Base-by-base conservation (phyloP, 768 basidiomycete species). In the Naganishia kalamii region DNA sequence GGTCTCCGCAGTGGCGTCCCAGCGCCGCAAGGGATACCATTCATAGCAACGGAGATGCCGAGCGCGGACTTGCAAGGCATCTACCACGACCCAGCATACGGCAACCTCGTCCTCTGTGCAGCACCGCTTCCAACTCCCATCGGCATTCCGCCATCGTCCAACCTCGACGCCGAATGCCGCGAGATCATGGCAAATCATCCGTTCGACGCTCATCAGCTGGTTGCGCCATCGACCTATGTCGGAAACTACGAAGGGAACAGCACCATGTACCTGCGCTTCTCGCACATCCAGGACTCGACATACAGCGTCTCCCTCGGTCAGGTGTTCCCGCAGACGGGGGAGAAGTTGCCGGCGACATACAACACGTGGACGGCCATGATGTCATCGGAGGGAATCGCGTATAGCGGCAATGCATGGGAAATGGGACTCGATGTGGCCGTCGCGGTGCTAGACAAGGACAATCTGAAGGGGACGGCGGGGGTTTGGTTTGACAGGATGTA, bases 71-170 rank as follows among this genome's bases (percentile, higher is more conserved):
- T 69, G 41, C n/a, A 47, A 2, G 68, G 68, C 4, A 43, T 21
- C 15, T 69, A 69, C 54, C 29, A 29, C 40, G 50, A 69, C 60
- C 12, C 37, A 3, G 68, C 41, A 3, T 65, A 65, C 51, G 68
- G 63, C 2, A n/a, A 43, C 7, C 11, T 69, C 21, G 47, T 48
- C 21, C 50, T 65, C 17, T 64, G 64, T 48, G 21, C 15, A n/a
- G n/a, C 40, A 41, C 19, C 40, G 11, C 11, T 41, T 41, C 40
- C 11, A 41, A 10, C 40, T 41, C 19, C 19, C 40, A 19, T 41
- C 40, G 19, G 40, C 10, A 15, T 21, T 23, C n/a, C n/a, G n/a
- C n/a, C n/a, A n/a, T n/a, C n/a, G n/a, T n/a, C n/a, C n/a, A n/a
- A n/a, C n/a, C n/a, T n/a, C n/a, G n/a, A 25, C 25, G 17, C 7